phyloP scores from a whole-genome alignment of 768 basidiomycete genomes.

The Calocera cornea region DNA sequence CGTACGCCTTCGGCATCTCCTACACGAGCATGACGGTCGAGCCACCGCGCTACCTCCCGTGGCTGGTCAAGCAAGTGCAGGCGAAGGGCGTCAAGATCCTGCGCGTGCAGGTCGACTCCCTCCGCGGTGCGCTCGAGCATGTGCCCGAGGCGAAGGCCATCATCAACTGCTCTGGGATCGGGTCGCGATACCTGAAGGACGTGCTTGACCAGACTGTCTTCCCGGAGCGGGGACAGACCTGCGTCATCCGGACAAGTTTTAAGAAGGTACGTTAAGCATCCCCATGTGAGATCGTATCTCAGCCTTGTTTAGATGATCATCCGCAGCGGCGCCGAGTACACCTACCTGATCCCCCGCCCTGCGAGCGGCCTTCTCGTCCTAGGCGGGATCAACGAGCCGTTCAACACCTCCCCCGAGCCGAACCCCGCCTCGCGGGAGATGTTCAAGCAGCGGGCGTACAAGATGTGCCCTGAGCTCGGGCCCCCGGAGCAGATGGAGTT shows the following conservation, averaged over 20 bases:
- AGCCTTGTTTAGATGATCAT: neutral
- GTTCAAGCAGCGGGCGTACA: slow-evolving; percentile 4
- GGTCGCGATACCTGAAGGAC: neutral
- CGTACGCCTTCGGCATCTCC: neutral
- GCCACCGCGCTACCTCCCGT: neutral
- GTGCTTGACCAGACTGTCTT: neutral
- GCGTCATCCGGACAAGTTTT: neutral
- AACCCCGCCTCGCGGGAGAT: neutral
- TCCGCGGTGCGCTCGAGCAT: neutral
- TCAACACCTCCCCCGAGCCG: neutral
- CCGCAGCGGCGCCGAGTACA: slow-evolving; percentile 3
- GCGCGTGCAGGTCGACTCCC: neutral
- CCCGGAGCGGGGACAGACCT: neutral
- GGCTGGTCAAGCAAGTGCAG: slow-evolving; percentile 1
- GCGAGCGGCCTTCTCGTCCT: neutral
- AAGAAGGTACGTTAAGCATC: neutral
- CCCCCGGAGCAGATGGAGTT: neutral
- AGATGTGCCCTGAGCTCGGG: neutral
- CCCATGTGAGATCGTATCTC: neutral
- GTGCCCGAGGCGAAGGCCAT: neutral
- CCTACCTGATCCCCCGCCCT: neutral
- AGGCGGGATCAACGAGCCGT: slow-evolving; percentile 1
- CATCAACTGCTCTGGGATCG: neutral
- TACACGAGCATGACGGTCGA: slow-evolving; percentile 2
- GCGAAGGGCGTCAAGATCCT: neutral